Conservation (phyloP, 2,329 filamentous ascomycete genomes). For the Sphaceloma murrayae region DNA sequence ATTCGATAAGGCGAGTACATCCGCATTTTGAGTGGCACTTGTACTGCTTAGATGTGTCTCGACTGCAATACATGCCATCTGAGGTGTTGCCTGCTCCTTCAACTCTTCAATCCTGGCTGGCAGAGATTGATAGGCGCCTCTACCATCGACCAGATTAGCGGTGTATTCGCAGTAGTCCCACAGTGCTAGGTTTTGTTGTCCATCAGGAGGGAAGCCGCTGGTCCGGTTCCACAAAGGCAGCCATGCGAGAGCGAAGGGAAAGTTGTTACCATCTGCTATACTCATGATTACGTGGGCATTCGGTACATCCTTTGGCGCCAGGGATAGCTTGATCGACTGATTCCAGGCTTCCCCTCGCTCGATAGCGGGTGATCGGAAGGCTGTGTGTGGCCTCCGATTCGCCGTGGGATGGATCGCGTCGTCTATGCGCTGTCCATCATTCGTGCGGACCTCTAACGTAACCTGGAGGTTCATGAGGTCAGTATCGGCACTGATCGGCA, state of each 20-base stretch:
- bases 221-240: slow-evolving; percentile 89
- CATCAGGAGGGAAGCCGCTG: slow-evolving; percentile 18
- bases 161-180: slow-evolving; percentile 92
- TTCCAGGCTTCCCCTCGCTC: slow-evolving; percentile 78
- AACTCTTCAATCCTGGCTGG: slow-evolving; percentile 46
- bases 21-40: slow-evolving; percentile 62
- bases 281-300: slow-evolving; percentile 82
- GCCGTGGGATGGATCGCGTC: slow-evolving; percentile 81
- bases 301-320: slow-evolving; percentile 70
- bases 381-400: slow-evolving; percentile 66
- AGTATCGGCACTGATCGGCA: slow-evolving; percentile 56
- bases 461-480: slow-evolving; percentile 71
- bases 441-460: slow-evolving; percentile 75
- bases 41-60: slow-evolving; percentile 91
- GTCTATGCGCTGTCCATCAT: slow-evolving; percentile 71
- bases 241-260: slow-evolving; percentile 84
- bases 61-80: slow-evolving; percentile 71
- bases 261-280: slow-evolving; percentile 72
- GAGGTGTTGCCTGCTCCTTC: slow-evolving; percentile 39
- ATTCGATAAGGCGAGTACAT: slow-evolving; percentile 31
- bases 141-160: slow-evolving; percentile 60
- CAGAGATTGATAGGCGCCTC: slow-evolving; percentile 75
- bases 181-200: slow-evolving; percentile 59
- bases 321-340: slow-evolving; percentile 71
- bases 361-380: slow-evolving; percentile 76